Evolutionary conservation across 306 rosid genomes (phyloP).

Genomic region (Citrullus mucosospermus): DNA sequence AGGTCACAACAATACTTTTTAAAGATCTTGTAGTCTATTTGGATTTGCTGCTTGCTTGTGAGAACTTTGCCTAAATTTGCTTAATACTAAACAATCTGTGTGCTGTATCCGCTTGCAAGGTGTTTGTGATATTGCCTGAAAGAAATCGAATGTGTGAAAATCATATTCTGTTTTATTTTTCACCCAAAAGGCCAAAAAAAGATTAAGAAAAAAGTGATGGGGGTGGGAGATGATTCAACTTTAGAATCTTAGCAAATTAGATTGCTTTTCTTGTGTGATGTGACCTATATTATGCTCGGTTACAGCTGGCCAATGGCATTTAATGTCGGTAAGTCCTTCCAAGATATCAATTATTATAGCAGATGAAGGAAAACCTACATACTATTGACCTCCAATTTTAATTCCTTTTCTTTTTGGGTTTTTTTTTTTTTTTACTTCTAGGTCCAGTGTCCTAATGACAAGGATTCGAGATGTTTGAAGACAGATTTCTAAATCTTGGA

Average conservation of each 20-base stretch:
- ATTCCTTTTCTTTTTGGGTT: neutral
- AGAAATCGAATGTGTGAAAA: neutral
- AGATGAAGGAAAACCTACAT: neutral
- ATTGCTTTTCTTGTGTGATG: neutral
- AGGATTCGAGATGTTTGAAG: neutral
- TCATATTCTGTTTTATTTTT: neutral
- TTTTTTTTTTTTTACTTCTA: neutral
- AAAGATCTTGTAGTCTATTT: neutral
- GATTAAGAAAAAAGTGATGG: neutral
- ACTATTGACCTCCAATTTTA: neutral
- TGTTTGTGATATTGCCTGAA: neutral
- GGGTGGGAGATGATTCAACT: neutral
- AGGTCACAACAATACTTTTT: neutral
- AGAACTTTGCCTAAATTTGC: neutral
- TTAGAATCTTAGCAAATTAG: neutral
- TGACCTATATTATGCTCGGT: neutral
- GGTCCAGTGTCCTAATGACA: neutral
- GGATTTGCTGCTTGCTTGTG: neutral
- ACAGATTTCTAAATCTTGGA: neutral
- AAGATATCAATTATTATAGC: slow-evolving; percentile 14
- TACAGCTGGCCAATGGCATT: slow-evolving; percentile 31
- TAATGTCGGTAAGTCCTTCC: slow-evolving; percentile 15
- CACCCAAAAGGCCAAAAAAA: neutral
- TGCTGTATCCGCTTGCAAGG: neutral
- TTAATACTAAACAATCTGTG: neutral